These are phyloP conservation scores for Globisporangium cylindrosporum DNA, from an alignment of 352 stramenopile genomes.

Conservation along the genomic window DNA sequence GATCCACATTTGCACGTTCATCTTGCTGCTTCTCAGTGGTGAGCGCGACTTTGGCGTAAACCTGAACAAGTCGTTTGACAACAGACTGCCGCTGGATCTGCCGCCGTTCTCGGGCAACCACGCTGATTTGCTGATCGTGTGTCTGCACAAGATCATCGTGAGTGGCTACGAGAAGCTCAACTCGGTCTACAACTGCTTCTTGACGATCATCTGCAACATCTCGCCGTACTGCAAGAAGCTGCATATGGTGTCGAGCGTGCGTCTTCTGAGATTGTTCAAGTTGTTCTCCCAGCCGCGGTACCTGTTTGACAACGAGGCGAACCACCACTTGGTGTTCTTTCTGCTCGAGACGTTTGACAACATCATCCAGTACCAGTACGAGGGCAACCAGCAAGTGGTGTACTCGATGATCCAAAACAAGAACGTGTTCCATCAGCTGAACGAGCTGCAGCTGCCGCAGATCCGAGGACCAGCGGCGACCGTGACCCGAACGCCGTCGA, in stretches of 20 bases:
- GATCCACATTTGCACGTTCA: constrained; percentile 99
- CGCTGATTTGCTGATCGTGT: constrained; percentile 96
- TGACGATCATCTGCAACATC: constrained; percentile 99
- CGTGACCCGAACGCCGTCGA: constrained; percentile 4
- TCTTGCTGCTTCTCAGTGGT: constrained; percentile 95
- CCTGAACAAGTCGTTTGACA: constrained; percentile 96
- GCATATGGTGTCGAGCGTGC: constrained; percentile 93
- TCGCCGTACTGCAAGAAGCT: constrained; percentile 97
- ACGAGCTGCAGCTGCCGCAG: constrained; percentile 87
- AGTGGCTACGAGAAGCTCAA: constrained; percentile 96
- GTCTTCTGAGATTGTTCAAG: constrained; percentile 97
- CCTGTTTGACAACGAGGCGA: constrained; percentile 95
- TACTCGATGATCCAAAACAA: constrained; percentile 98
- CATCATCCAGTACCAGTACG: constrained; percentile 98
- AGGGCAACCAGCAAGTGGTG: constrained; percentile 96
- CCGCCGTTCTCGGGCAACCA: constrained; percentile 95
- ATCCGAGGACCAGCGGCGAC: constrained; percentile 42
- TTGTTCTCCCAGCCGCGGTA: constrained; percentile 93
- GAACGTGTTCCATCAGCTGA: constrained; percentile 91
- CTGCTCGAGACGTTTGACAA: constrained; percentile 99
- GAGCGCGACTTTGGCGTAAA: constrained; percentile 97
- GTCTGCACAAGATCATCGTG: constrained; percentile 98
- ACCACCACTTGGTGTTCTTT: constrained; percentile 95
- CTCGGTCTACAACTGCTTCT: constrained; percentile 97
- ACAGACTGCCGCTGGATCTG: constrained; percentile 92